Evolutionary conservation across 2,329 filamentous ascomycete genomes (phyloP), one percentile per base, ranked within the genome.

Genomic region (Ceratocystis cubensis): DNA sequence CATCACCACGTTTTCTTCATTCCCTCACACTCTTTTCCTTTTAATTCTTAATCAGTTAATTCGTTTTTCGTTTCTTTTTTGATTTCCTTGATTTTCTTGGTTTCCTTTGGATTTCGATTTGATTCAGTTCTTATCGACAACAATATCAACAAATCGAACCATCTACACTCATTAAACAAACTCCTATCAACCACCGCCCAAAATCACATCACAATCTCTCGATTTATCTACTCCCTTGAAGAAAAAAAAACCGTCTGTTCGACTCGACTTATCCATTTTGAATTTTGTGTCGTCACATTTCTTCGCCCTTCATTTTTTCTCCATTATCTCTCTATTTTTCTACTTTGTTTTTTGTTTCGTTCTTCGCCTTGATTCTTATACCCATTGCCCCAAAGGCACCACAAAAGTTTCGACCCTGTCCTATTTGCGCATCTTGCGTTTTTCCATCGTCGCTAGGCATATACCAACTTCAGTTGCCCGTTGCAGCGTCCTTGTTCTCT

Each of bases 71-170:
- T 17, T 30, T 64, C 65, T 63, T 65, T 53, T 46, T 63, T 57
- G 56, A 20, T 50, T 48, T 10, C 30, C 53, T 62, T 28, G 28
- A 28, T 56, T 45, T 63, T 65, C 56, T 41, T 25, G 15, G n/a
- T 22, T 44, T 61, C 46, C 22, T 65, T 56, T 48, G 48, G 63
- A 64, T 56, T 53, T 56, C 59, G 56, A 48, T 59, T 61, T 67
- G 66, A 65, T 65, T 67, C 6, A 65, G 30, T 63, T 65, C 63
- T 57, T 33, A 57, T 67, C 65, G 44, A 45, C 59, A 50, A 63
- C 65, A 62, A 44, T 48, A 59, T 62, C 62, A 45, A 64, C 75
- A 75, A 74, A 74, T 81, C 78, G 75, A 79, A 79, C 70, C 67
- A 59, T 66, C 68, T 69, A 62, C 67, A 69, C 63, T 65, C 64